Base-by-base conservation (phyloP, 805 yeast genomes). In the Schizosaccharomyces lindneri region DNA sequence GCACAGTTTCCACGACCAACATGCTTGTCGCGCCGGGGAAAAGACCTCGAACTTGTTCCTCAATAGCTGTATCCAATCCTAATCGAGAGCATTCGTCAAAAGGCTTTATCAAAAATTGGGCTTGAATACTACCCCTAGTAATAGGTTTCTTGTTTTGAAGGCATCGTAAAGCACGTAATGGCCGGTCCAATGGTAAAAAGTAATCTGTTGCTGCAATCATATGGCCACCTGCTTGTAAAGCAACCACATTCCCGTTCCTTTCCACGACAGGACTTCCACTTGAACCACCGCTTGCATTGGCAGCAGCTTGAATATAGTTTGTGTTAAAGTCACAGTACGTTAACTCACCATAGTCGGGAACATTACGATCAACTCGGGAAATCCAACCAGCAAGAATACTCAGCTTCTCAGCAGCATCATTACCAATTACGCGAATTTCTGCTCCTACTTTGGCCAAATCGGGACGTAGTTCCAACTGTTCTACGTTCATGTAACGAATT, bases 201-300 rank as follows among this genome's bases (percentile, higher is more conserved):
- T 86, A 89, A 73, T 89, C 97, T 0, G 96, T 89, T 0, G 96
- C 86, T 0, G 95, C 89, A 66, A 85, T 93, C 1, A 88, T 79
- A 5, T 85, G 80, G 2, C 97, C 97, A 68, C 97, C 97, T 1
- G 97, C 97, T 72, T 87, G 95, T 61, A 89, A 73, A 0, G 97
- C 96, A 21, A 89, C 86, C 0, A 90, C 95, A 68, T 81, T 72
- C 2, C 96, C 96, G 66, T 85, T 83, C 55, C 84, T 81, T 70
- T 87, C 84, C 1, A 89, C 95, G n/a, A 89, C 97, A 0, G 97
- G 97, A 3, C 95, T 87, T 7, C 97, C 97, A 60, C 93, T 83
- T 3, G 95, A 87, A 2, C 97, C 97, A 39, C 97, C 97, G 19
- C 95, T 84, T 0, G 97, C 95, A 63, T 88, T 80, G 0, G 97